Evolutionary conservation across 2,329 filamentous ascomycete species (phyloP).

Genomic region (Botrytis elliptica): DNA sequence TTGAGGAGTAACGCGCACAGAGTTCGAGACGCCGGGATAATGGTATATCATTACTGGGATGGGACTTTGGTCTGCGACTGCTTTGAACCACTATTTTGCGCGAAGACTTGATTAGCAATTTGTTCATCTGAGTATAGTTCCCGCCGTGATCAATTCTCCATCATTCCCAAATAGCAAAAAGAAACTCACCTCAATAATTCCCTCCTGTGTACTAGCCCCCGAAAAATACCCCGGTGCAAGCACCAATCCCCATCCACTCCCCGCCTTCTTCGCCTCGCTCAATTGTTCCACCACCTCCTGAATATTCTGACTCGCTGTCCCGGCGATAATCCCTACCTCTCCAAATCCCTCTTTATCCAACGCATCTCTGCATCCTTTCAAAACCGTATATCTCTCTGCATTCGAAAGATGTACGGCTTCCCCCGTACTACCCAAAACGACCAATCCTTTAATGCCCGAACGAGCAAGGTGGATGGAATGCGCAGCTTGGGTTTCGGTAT

Average conservation of each 20-base stretch:
- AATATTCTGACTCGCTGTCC: conserved; percentile 56
- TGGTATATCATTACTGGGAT: conserved; percentile 40
- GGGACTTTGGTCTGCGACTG: conserved; percentile 19
- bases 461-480: conserved; percentile 60
- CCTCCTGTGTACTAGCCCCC: conserved; percentile 54
- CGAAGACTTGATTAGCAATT: conserved; percentile 37
- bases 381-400: conserved; percentile 54
- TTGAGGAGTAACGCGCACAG: conserved; percentile 56
- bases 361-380: conserved; percentile 53
- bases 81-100: conserved; percentile 12
- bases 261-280: conserved; percentile 51
- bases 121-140: too few species aligned
- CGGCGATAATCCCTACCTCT: conserved; percentile 60
- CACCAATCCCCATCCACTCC: conserved; percentile 61
- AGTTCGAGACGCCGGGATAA: conserved; percentile 66
- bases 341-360: conserved; percentile 55
- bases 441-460: conserved; percentile 58
- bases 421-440: conserved; percentile 62
- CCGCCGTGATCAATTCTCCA: too few species aligned
- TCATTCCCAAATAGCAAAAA: conserved; percentile 50
- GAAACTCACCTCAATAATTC: conserved; percentile 48
- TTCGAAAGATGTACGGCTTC: conserved; percentile 61
- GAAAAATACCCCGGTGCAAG: conserved; percentile 67
- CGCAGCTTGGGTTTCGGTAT: conserved; percentile 49
- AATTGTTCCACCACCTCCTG: conserved; percentile 55